phyloP scores from a whole-genome alignment of 2,329 filamentous ascomycete genomes.

The Pseudocercospora fijiensis region DNA sequence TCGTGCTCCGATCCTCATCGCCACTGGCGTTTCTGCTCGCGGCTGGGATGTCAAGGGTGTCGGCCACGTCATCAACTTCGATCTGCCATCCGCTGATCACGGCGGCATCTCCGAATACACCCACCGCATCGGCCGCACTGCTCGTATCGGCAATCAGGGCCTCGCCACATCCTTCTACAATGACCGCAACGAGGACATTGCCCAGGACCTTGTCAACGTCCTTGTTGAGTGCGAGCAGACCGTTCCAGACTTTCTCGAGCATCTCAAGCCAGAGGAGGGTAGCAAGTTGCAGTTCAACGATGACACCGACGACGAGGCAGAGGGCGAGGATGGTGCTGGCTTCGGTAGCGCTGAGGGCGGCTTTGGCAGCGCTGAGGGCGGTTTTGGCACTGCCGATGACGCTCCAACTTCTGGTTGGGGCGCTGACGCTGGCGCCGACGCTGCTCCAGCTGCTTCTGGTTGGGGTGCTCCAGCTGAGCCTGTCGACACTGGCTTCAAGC shows the following conservation, averaged over 20 bases:
- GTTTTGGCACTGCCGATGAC: constrained; percentile 11
- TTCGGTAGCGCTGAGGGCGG: constrained; percentile 19
- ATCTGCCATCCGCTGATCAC: constrained; percentile 70
- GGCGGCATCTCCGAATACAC: constrained; percentile 94
- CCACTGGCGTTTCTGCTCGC: constrained; percentile 82
- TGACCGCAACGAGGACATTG: constrained; percentile 71
- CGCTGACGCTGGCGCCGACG: constrained; percentile 4
- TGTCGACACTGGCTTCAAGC: constrained; percentile 25
- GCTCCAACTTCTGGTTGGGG: constrained; percentile 10
- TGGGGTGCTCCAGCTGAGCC: constrained; percentile 7
- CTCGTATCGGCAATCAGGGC: constrained; percentile 84
- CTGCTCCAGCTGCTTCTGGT: constrained; percentile 8
- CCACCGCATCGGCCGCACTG: constrained; percentile 93
- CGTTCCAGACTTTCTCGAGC: constrained; percentile 77
- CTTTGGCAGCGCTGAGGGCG: constrained; percentile 22
- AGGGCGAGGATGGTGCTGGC: constrained; percentile 16
- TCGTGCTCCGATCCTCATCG: constrained; percentile 73
- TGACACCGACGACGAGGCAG: constrained; percentile 49
- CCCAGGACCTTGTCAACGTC: constrained; percentile 71
- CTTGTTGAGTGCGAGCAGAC: constrained; percentile 75
- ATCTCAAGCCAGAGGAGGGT: constrained; percentile 60
- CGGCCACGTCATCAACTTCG: constrained; percentile 90
- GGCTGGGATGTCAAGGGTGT: constrained; percentile 87
- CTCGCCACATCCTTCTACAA: constrained; percentile 88
- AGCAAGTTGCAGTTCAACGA: constrained; percentile 54